Base-by-base conservation (phyloP, 2,329 filamentous ascomycete species). In the Trichocomaceae sp. region DNA sequence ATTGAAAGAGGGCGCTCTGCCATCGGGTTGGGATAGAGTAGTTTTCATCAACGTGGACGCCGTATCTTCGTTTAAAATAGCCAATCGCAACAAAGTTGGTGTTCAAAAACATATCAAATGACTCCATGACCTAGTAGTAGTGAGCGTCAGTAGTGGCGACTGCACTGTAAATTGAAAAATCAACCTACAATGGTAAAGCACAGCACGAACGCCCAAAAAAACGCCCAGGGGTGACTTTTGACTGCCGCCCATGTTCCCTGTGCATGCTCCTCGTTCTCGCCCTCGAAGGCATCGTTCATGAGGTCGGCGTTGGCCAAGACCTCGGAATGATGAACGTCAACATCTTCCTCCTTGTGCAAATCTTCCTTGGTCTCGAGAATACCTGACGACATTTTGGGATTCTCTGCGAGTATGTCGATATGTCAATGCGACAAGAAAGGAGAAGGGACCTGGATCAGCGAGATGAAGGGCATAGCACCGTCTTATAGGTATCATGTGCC, bases 1-100 rank as follows among this genome's bases (percentile, higher is more conserved):
- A 72, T 55, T 75, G 70, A 60, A 81, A 78, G 15, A 85, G 75
- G 0, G 81, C 79, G 54, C 76, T 80, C 64, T 83, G 80, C 75
- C 75, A 77, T 47, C 65, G 64, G 13, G 73, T 75, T 22, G 69
- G 67, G 20, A 77, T 75, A 12, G 64, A 61, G 0, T 37, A 65
- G 1, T 58, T 54, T 0, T 47, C 53, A 0, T 44, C 55, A 0
- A 46, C 58, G 10, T 60, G 47, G 5, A 76, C 62, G 15, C 76
- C 76, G 37, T 72, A 78, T 2, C 56, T 48, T 2, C 63, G 31
- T 26, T 70, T 64, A 54, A 79, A 78, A 0, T 64, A 64, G 5
- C 55, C 46, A 1, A 75, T 68, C 2, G 75, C 76, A 57, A 78
- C 69, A 45, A 77, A 77, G 60, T 75, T 76, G 26, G 72, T 72